phyloP scores from a whole-genome alignment of 352 stramenopile species.

The Phytophthora tubulina region DNA sequence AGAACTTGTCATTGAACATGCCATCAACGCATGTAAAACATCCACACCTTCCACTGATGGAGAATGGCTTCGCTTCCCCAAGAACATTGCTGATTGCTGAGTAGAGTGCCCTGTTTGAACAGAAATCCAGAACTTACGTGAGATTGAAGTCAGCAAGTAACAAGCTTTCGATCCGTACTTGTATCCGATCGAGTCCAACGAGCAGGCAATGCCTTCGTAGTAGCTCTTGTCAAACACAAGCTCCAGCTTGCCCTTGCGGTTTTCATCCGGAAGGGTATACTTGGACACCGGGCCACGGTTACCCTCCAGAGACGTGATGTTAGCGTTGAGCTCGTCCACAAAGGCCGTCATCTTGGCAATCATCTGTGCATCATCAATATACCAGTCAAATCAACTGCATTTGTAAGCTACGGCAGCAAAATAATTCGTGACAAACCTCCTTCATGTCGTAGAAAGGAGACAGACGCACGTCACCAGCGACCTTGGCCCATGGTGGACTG shows the following conservation, averaged over 20 bases:
- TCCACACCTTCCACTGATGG: slow-evolving; percentile 89
- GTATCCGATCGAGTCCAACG: slow-evolving; percentile 91
- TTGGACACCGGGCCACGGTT: slow-evolving; percentile 91
- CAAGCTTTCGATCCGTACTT: slow-evolving; percentile 45
- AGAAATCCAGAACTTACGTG: background rate
- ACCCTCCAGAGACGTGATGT: slow-evolving; percentile 84
- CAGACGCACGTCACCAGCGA: slow-evolving; percentile 92
- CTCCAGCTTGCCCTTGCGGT: slow-evolving; percentile 85
- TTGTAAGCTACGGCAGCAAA: background rate
- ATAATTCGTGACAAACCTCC: slow-evolving; percentile 53
- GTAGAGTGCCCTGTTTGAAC: slow-evolving; percentile 62
- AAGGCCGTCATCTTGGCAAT: slow-evolving; percentile 83
- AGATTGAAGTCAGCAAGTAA: background rate
- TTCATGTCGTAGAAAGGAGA: slow-evolving; percentile 94
- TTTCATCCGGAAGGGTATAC: slow-evolving; percentile 89
- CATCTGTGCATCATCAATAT: slow-evolving; percentile 43
- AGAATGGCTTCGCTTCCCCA: slow-evolving; percentile 90
- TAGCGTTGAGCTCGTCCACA: slow-evolving; percentile 88
- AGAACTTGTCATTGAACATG: slow-evolving; percentile 3
- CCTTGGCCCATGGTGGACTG: slow-evolving; percentile 90
- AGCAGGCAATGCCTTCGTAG: slow-evolving; percentile 94
- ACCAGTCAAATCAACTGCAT: background rate
- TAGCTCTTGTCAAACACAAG: slow-evolving; percentile 85
- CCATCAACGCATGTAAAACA: slow-evolving; percentile 11
- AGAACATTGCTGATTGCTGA: slow-evolving; percentile 82